phyloP scores from a whole-genome alignment of 371 early-diverging fungal species.

The Syncephalastrum contaminatum region DNA sequence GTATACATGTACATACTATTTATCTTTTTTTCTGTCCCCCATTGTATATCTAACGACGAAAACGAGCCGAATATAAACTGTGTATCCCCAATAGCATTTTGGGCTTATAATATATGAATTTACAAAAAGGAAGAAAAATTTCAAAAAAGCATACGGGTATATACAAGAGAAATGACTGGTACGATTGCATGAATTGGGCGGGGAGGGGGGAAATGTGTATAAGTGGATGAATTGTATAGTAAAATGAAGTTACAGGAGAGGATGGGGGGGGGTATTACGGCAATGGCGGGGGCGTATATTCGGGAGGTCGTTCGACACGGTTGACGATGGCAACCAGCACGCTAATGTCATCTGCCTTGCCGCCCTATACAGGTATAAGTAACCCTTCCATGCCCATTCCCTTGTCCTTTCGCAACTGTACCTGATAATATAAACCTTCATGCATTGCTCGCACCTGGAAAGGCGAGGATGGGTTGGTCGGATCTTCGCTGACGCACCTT shows the following conservation, averaged over 20 bases:
- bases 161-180: not conserved
- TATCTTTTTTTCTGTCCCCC: too few relatives aligned
- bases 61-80: too few relatives aligned
- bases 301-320: constrained; percentile 50
- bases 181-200: not conserved
- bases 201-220: not conserved
- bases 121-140: constrained; percentile 8
- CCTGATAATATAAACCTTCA: constrained; percentile 77
- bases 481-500: constrained; percentile 76
- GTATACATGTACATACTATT: too few relatives aligned
- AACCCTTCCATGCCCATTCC: not conserved
- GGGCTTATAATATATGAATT: constrained; percentile 1
- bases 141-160: too few relatives aligned
- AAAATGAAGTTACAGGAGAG: constrained; percentile 1
- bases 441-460: constrained; percentile 83
- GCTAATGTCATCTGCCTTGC: constrained; percentile 85
- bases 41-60: too few relatives aligned
- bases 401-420: constrained; percentile 10
- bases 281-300: constrained; percentile 23
- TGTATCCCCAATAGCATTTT: too few relatives aligned
- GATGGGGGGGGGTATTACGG: constrained; percentile 5
- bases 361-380: constrained; percentile 53
- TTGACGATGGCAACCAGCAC: constrained; percentile 73
- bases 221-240: not conserved
- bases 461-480: constrained; percentile 73